Evolutionary conservation across 441 rosid species (phyloP), one percentile per base, ranked within the genome.

Genomic region (Cnidoscolus chayamansa): DNA sequence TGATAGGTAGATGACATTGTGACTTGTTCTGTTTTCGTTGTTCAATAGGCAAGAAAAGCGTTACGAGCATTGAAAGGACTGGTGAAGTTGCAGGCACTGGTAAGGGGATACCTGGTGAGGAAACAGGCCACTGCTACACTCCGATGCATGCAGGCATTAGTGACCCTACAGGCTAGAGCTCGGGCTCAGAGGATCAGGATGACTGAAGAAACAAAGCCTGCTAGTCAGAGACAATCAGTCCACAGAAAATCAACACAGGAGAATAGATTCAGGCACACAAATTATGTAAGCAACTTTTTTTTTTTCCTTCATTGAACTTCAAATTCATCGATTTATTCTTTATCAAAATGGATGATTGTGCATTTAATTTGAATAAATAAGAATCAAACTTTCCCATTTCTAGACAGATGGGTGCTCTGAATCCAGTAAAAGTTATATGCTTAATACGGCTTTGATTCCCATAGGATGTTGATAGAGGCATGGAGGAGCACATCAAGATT

Each of bases 11-110:
- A 58, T 31, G 64, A 63, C 19, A 10, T 10, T 35, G 9, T 32
- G 70, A 16, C 67, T 53, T 25, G 17, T 59, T 60, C 25, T 53
- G 35, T 15, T 45, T 54, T 50, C 77, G 31, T 51, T 68, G 53
- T 65, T 73, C 8, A 40, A 43, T 82, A 94, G 98, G 98, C 97
- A 56, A 89, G 89, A 63, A 92, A 89, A 82, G 98, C 98, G 10
- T 74, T 94, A 70, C 71, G 88, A 15, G 94, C 90, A 0, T 77
- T 89, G 31, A 86, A 78, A 76, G 94, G 94, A 73, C 72, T 87
- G 43, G 94, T 89, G 76, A 89, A 85, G 88, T 80, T 89, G 63
- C 91, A 89, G 76, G 92, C 94, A 4, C 48, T 89, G 73, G 90
- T 87, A 53, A 82, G 92, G 76, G 94, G 91, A 67, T 88, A 87